Conservation (phyloP, 768 basidiomycete genomes). For the Tricholoma furcatifolium region DNA sequence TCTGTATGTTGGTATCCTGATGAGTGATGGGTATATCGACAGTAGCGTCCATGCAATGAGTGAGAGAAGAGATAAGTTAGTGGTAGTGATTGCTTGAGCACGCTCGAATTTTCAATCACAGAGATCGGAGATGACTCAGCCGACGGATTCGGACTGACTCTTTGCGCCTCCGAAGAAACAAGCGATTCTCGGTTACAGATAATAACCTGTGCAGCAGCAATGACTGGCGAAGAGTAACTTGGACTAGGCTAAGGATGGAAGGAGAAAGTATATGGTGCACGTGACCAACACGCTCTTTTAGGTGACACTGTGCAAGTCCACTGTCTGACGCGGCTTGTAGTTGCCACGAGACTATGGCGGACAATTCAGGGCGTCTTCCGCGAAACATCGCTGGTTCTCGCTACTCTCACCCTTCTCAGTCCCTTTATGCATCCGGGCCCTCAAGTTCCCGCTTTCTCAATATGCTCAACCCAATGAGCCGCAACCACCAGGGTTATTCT, state of each 20-base stretch:
- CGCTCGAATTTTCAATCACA: background rate
- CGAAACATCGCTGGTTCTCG: constrained; percentile 30
- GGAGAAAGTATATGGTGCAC: constrained; percentile 2
- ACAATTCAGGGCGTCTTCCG: constrained; percentile 23
- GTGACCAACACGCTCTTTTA: constrained; percentile 15
- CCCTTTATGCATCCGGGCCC: constrained; percentile 34
- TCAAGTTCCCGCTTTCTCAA: constrained; percentile 75
- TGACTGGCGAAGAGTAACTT: no score
- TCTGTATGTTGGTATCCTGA: constrained; percentile 3
- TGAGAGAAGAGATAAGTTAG: background rate
- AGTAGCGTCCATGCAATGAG: constrained; percentile 11
- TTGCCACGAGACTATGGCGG: constrained; percentile 26
- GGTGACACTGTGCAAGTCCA: constrained; percentile 4
- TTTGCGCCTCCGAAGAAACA: no score
- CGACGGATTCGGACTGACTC: background rate
- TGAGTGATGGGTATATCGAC: constrained; percentile 10
- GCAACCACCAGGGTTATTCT: constrained; percentile 71
- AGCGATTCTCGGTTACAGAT: no score
- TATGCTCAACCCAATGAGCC: constrained; percentile 79
- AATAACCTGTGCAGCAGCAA: no score
- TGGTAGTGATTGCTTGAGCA: background rate
- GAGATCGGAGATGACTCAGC: constrained; percentile 2
- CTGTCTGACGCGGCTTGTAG: constrained; percentile 16
- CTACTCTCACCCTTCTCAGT: constrained; percentile 35
- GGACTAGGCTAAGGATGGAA: background rate